These are phyloP conservation scores for Cystobasidium ongulense DNA, from an alignment of 768 basidiomycete genomes.

Conservation along the genomic window DNA sequence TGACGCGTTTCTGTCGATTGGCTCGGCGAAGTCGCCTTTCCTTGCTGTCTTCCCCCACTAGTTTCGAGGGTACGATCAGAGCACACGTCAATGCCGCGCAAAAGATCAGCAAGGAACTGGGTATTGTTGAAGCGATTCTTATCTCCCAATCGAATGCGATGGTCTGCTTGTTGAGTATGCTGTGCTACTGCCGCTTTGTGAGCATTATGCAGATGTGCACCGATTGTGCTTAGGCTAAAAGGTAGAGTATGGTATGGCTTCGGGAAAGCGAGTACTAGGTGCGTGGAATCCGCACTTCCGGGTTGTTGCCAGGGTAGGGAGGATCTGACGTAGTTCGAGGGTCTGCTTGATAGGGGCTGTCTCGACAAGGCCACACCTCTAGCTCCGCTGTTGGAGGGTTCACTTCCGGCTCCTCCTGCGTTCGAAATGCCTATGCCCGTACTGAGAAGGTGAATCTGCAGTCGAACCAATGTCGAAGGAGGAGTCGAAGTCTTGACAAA, in stretches of 20 bases:
- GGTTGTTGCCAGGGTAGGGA: constrained; percentile 4
- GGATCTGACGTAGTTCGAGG: neutral
- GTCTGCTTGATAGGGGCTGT: constrained; percentile 12
- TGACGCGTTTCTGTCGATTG: too few species aligned
- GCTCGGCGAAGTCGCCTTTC: neutral
- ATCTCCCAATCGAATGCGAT: neutral
- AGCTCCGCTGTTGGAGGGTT: neutral
- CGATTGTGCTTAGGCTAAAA: constrained; percentile 19
- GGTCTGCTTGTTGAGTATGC: constrained; percentile 1
- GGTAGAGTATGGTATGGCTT: constrained; percentile 22
- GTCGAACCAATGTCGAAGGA: constrained; percentile 8
- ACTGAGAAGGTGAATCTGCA: constrained; percentile 22
- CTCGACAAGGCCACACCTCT: constrained; percentile 20
- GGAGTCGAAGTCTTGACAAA: constrained; percentile 4
- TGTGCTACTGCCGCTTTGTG: constrained; percentile 15
- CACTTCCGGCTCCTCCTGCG: neutral
- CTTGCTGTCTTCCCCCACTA: neutral
- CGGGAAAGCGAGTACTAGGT: constrained; percentile 28
- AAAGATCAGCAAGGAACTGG: constrained; percentile 14
- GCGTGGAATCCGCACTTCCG: neutral
- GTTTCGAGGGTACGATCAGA: neutral
- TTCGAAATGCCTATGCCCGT: neutral
- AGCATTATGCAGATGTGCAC: constrained; percentile 15
- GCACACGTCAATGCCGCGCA: constrained; percentile 23
- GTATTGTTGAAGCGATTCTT: neutral